Conservation (phyloP, 352 stramenopile genomes). For the Aphanomyces euteiches region DNA sequence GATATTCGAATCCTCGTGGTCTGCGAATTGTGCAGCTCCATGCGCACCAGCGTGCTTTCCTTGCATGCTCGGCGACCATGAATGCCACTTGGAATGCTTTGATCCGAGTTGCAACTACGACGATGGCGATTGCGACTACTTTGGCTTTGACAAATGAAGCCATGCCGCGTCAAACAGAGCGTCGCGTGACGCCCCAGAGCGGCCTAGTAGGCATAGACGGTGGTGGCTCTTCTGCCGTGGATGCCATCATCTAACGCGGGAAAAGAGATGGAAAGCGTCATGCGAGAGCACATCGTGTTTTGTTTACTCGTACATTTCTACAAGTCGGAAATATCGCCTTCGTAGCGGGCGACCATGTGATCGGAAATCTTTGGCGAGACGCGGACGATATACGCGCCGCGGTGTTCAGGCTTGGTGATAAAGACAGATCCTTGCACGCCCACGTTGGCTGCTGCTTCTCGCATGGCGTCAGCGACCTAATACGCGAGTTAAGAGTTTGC, state of each 20-base stretch:
- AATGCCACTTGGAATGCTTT: neutral
- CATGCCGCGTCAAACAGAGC: too few relatives aligned
- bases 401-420: slow-evolving; percentile 95
- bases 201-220: too few relatives aligned
- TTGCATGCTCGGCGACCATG: neutral
- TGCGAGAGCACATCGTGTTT: neutral
- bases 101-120: neutral
- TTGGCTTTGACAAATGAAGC: neutral
- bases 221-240: neutral
- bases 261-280: too few relatives aligned
- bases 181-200: too few relatives aligned
- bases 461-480: slow-evolving; percentile 95
- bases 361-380: slow-evolving; percentile 91
- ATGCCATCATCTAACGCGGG: too few relatives aligned
- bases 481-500: slow-evolving; percentile 12
- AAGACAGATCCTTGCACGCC: slow-evolving; percentile 94
- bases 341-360: slow-evolving; percentile 71
- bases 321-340: slow-evolving; percentile 78
- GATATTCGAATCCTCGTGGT: neutral
- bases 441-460: slow-evolving; percentile 84
- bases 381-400: slow-evolving; percentile 94
- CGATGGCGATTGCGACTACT: neutral
- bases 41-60: neutral
- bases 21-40: neutral
- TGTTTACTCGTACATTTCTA: slow-evolving; percentile 33